Evolutionary conservation across 345 rosid genomes (phyloP).

Genomic region (Salix brachista): DNA sequence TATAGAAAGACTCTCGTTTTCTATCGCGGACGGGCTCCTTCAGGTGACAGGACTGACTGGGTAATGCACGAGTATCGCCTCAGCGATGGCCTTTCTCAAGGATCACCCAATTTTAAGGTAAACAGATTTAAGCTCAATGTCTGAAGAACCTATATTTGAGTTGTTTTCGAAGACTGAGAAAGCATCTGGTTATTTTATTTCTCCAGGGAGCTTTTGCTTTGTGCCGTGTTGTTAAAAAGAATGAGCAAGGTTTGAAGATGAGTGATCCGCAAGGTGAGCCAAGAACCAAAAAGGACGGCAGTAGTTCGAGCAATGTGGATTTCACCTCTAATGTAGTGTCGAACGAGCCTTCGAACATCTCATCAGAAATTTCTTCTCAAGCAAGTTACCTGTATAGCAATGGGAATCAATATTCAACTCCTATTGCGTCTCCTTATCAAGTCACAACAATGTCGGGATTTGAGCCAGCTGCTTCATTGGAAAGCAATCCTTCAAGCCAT

Average conservation of each 20-base stretch:
- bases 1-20: conserved; percentile 81
- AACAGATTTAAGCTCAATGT: background rate
- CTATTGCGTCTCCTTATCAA: conserved; percentile 43
- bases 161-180: background rate
- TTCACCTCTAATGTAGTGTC: conserved; percentile 28
- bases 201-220: conserved; percentile 71
- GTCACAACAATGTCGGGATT: conserved; percentile 26
- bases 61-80: conserved; percentile 88
- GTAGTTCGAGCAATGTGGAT: conserved; percentile 40
- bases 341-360: conserved; percentile 36
- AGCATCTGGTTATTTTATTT: background rate
- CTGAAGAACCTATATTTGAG: background rate
- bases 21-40: conserved; percentile 73
- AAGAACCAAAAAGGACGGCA: conserved; percentile 24
- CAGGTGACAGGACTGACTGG: conserved; percentile 72
- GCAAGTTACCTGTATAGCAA: conserved; percentile 32
- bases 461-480: conserved; percentile 29
- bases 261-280: conserved; percentile 33
- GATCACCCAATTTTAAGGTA: conserved; percentile 55
- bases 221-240: conserved; percentile 71
- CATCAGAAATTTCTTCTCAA: conserved; percentile 38
- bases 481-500: conserved; percentile 31
- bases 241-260: conserved; percentile 44
- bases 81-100: conserved; percentile 47
- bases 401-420: conserved; percentile 39